These are phyloP conservation scores for Bombardia bombarda DNA, from an alignment of 495 filamentous ascomycete genomes.

Conservation along the genomic window DNA sequence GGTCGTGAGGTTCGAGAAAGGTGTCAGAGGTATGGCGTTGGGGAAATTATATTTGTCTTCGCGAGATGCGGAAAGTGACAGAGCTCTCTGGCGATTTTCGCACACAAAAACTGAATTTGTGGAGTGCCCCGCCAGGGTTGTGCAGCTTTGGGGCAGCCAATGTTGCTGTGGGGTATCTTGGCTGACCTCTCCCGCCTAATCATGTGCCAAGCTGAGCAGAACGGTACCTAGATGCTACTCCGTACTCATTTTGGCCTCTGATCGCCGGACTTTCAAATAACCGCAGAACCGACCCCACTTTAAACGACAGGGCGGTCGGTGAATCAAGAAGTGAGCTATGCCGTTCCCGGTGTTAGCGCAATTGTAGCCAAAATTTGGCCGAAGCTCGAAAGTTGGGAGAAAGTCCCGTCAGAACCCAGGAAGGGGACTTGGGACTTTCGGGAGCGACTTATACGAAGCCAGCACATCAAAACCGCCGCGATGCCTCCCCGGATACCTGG, in stretches of 20 bases:
- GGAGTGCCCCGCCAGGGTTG: conserved; percentile 33
- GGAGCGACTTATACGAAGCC: not conserved
- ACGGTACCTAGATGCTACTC: not conserved
- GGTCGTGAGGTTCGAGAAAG: conserved; percentile 39
- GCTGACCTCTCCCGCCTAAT: too few species aligned
- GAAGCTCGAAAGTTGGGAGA: too few species aligned
- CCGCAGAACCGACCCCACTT: conserved; percentile 5
- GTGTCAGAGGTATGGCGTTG: conserved; percentile 36
- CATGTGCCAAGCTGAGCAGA: not conserved
- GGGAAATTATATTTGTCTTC: conserved; percentile 24
- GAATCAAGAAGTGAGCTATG: conserved; percentile 1
- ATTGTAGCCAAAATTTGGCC: conserved; percentile 23
- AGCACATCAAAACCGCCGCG: conserved; percentile 15
- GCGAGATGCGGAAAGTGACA: conserved; percentile 13
- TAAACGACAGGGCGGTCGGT: not conserved
- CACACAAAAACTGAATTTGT: conserved; percentile 30
- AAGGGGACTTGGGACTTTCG: not conserved
- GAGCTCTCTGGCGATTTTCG: conserved; percentile 24
- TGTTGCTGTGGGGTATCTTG: not conserved
- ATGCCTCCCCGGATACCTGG: conserved; percentile 73
- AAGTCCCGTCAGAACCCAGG: too few species aligned
- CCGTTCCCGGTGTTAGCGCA: conserved; percentile 5
- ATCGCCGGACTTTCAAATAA: conserved; percentile 6
- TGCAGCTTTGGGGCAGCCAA: conserved; percentile 1
- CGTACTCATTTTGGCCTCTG: not conserved